Evolutionary conservation across 352 stramenopile genomes (phyloP).

Genomic region (Detonula confervacea): DNA sequence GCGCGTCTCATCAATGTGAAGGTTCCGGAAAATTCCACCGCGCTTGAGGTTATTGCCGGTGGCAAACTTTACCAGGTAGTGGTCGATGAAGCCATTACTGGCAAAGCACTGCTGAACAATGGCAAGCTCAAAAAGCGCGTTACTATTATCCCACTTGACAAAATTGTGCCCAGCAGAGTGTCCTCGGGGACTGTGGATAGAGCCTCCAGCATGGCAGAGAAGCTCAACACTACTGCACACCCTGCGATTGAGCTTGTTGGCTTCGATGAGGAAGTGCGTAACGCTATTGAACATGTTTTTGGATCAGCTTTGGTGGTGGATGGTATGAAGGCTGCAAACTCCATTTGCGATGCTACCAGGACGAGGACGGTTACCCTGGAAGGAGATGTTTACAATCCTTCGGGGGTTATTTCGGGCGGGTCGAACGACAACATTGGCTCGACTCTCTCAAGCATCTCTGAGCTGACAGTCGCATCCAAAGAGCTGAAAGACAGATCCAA

Average conservation of each 20-base stretch:
- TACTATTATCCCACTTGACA: slow-evolving; percentile 99
- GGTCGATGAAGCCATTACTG: slow-evolving; percentile 97
- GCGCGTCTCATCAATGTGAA: slow-evolving; percentile 95
- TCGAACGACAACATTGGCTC: slow-evolving; percentile 80
- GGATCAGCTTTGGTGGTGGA: slow-evolving; percentile 98
- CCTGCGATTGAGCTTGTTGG: slow-evolving; percentile 96
- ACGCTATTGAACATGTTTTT: slow-evolving; percentile 98
- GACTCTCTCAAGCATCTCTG: slow-evolving; percentile 75
- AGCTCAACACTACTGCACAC: slow-evolving; percentile 90
- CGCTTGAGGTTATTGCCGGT: slow-evolving; percentile 97
- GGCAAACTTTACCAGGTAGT: slow-evolving; percentile 99
- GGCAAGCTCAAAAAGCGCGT: slow-evolving; percentile 95
- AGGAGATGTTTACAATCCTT: slow-evolving; percentile 97
- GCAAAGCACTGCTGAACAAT: slow-evolving; percentile 97
- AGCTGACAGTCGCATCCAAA: slow-evolving; percentile 68
- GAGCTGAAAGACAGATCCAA: slow-evolving; percentile 60
- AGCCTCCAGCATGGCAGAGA: slow-evolving; percentile 88
- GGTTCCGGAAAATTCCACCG: slow-evolving; percentile 91
- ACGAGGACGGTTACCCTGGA: slow-evolving; percentile 96
- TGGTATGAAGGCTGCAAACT: slow-evolving; percentile 91
- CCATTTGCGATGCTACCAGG: slow-evolving; percentile 90
- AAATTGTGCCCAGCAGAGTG: slow-evolving; percentile 89
- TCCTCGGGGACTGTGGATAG: slow-evolving; percentile 61
- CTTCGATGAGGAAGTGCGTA: slow-evolving; percentile 93
- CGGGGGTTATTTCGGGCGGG: slow-evolving; percentile 92